These are phyloP conservation scores for Symbiodinium natans DNA, from an alignment of 73 alveolate species.

Conservation along the genomic window DNA sequence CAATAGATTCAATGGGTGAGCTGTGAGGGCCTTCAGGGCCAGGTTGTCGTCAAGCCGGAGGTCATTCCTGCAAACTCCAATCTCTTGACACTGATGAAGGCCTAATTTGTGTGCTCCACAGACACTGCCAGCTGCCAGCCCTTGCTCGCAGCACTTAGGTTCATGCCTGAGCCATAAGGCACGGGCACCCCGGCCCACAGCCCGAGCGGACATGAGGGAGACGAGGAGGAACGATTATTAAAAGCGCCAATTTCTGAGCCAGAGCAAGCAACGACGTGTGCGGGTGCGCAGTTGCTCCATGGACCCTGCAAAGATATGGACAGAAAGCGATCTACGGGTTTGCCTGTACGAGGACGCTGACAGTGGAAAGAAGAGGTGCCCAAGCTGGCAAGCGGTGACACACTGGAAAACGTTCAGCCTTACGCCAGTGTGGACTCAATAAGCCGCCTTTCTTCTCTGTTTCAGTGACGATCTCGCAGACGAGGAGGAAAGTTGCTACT, in stretches of 20 bases:
- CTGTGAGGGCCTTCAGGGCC: conserved; percentile 45
- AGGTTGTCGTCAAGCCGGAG: conserved; percentile 83
- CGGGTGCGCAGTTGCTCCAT: no score
- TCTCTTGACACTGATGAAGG: no score
- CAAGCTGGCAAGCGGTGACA: conserved; percentile 24
- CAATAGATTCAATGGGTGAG: not conserved
- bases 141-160: no score
- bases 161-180: not conserved
- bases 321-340: no score
- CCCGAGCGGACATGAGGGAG: conserved; percentile 7
- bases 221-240: not conserved
- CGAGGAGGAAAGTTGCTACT: conserved; percentile 82
- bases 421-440: no score
- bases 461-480: conserved; percentile 71
- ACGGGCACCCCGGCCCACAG: conserved; percentile 9
- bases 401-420: not conserved
- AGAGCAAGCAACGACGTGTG: not conserved
- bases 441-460: conserved; percentile 90
- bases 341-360: conserved; percentile 70
- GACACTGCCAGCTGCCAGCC: no score
- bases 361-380: conserved; percentile 90
- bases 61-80: conserved; percentile 48
- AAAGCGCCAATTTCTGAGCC: not conserved
- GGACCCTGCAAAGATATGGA: no score
- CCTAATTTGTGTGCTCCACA: no score